Percentiles rank a stretch among this genome's conserved stretches.
Conservation (phyloP, 768 basidiomycete genomes). For the Rhodotorula babjevae region DNA sequence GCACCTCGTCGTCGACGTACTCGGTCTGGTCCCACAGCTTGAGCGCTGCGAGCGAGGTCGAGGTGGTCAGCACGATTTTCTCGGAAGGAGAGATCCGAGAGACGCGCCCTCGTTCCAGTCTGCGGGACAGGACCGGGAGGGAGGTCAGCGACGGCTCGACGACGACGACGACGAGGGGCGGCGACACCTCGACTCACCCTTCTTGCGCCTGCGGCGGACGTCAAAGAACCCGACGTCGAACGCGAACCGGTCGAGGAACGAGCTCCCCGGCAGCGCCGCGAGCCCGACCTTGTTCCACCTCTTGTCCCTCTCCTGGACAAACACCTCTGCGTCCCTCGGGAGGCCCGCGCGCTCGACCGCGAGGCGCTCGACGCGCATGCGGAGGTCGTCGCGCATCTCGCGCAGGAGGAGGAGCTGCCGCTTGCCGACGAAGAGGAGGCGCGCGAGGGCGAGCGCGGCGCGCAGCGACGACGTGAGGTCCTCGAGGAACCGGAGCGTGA, state of each 20-base stretch:
- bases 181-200: too few species aligned
- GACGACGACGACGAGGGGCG: not conserved
- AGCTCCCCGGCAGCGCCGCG: slow-evolving; percentile 9
- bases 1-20: slow-evolving; percentile 22
- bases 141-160: too few species aligned
- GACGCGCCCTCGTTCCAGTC: slow-evolving; percentile 36
- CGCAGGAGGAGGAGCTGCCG: slow-evolving; percentile 57
- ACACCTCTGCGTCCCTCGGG: slow-evolving; percentile 27
- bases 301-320: slow-evolving; percentile 14
- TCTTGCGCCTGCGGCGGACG: slow-evolving; percentile 32
- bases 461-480: slow-evolving; percentile 74
- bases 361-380: slow-evolving; percentile 20
- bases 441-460: slow-evolving; percentile 61
- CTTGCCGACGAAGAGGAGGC: slow-evolving; percentile 62
- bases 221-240: slow-evolving; percentile 25
- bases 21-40: slow-evolving; percentile 31
- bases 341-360: slow-evolving; percentile 35
- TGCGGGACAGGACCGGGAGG: not conserved
- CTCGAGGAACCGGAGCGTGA: slow-evolving; percentile 80
- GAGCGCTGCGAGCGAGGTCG: slow-evolving; percentile 2
- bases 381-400: slow-evolving; percentile 56
- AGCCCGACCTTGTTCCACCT: slow-evolving; percentile 23
- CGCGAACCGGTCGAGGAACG: slow-evolving; percentile 1
- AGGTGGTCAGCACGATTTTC: not conserved
- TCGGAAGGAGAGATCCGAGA: too few species aligned